Evolutionary conservation across 306 rosid species (phyloP).

Genomic region (Senna siamea): DNA sequence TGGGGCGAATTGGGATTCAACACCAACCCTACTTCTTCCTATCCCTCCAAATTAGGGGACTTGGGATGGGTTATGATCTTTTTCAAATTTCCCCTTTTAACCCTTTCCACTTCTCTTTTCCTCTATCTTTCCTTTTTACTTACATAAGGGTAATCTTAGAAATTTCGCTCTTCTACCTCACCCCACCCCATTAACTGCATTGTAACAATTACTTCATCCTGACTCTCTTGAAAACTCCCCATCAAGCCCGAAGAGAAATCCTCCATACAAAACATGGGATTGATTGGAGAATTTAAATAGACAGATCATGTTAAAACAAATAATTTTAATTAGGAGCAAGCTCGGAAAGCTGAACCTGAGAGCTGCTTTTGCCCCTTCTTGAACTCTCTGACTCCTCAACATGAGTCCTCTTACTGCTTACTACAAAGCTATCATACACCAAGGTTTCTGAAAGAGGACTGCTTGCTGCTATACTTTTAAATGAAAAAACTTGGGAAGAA

Average conservation of each 20-base stretch:
- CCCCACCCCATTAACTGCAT: neutral
- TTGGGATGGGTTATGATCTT: neutral
- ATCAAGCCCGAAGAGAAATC: conserved; percentile 8
- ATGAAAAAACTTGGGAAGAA: conserved; percentile 90
- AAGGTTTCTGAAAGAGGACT: conserved; percentile 47
- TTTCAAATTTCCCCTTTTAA: neutral
- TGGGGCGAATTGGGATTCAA: too few relatives aligned
- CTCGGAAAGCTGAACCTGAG: conserved; percentile 64
- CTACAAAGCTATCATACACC: conserved; percentile 46
- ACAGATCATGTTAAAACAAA: neutral
- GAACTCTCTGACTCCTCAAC: conserved; percentile 59
- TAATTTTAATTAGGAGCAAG: conserved; percentile 3
- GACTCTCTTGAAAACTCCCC: neutral
- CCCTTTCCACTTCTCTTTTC: neutral
- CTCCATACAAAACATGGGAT: neutral
- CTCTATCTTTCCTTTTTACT: neutral
- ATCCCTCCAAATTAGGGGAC: neutral
- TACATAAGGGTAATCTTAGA: neutral
- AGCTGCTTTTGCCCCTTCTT: conserved; percentile 52
- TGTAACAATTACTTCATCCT: neutral
- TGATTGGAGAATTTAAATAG: conserved; percentile 20
- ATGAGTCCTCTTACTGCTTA: conserved; percentile 34
- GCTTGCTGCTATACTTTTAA: conserved; percentile 72
- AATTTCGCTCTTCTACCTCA: neutral
- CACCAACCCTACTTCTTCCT: neutral